These are phyloP conservation scores for Gossypium rotundifolium DNA, from an alignment of 345 rosid genomes.

Conservation along the genomic window DNA sequence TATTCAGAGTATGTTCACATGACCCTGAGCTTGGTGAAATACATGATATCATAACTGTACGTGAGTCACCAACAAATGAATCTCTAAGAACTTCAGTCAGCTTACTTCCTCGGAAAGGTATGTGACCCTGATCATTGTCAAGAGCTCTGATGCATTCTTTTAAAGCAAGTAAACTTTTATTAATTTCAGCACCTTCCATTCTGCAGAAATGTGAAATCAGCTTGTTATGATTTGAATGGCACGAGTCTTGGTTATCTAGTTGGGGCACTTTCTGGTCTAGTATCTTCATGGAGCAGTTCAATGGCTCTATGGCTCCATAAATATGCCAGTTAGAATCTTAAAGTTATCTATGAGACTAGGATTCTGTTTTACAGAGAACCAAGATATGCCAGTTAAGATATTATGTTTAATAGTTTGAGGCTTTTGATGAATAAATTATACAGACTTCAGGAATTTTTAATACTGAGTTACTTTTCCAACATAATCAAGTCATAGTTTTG, in stretches of 20 bases:
- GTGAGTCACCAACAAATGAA: constrained; percentile 63
- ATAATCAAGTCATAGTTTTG: no score
- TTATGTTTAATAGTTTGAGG: no score
- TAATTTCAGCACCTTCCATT: constrained; percentile 66
- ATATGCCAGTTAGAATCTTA: neutral
- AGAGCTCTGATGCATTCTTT: constrained; percentile 71
- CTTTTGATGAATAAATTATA: no score
- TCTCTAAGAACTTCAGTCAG: constrained; percentile 70
- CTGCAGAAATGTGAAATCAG: constrained; percentile 22
- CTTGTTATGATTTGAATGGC: neutral
- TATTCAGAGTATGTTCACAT: constrained; percentile 65
- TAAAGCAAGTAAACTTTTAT: constrained; percentile 60
- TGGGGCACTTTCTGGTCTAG: neutral
- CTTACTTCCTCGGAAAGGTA: constrained; percentile 68
- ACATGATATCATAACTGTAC: constrained; percentile 69
- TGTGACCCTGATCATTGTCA: constrained; percentile 62
- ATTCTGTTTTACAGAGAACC: neutral
- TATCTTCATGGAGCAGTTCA: neutral
- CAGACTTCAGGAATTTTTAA: no score
- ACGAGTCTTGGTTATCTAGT: neutral
- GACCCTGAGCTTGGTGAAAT: constrained; percentile 69
- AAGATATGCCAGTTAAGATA: no score
- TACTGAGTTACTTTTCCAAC: no score
- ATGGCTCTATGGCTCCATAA: neutral
- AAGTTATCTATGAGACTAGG: neutral